phyloP scores from a whole-genome alignment of 192 early-diverging fungal genomes.

The Umbelopsis sp. region DNA sequence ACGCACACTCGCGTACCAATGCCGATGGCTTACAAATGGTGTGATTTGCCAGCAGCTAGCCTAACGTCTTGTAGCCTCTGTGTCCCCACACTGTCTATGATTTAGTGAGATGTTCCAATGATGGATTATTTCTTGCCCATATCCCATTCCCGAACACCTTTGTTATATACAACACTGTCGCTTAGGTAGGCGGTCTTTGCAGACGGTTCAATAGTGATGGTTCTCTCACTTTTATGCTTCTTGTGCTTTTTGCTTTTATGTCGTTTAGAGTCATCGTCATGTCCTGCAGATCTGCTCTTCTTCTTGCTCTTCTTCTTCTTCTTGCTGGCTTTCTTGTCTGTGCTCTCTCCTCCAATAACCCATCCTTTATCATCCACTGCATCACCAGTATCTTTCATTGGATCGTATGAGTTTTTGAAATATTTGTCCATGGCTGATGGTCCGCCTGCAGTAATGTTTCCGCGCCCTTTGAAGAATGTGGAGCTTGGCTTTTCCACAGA shows the following conservation, averaged over 20 bases:
- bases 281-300: slow-evolving; percentile 19
- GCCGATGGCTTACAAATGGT: too few relatives aligned
- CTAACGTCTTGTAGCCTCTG: too few relatives aligned
- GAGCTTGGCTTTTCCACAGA: neutral
- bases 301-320: slow-evolving; percentile 26
- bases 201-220: neutral
- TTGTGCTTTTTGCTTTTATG: slow-evolving; percentile 23
- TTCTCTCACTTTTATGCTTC: slow-evolving; percentile 20
- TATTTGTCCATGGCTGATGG: slow-evolving; percentile 61
- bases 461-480: slow-evolving; percentile 33
- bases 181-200: neutral
- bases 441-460: slow-evolving; percentile 38
- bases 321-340: slow-evolving; percentile 12
- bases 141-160: slow-evolving; percentile 19
- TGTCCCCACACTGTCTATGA: neutral
- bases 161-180: slow-evolving; percentile 11
- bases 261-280: slow-evolving; percentile 32
- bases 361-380: slow-evolving; percentile 30
- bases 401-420: slow-evolving; percentile 55
- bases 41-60: too few relatives aligned
- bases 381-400: slow-evolving; percentile 39
- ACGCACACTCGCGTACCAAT: too few relatives aligned
- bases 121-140: neutral
- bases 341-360: neutral
- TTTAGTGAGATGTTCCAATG: neutral